These are phyloP conservation scores for Aspergillus brasiliensis DNA, from an alignment of 2,329 filamentous ascomycete species.

Conservation along the genomic window DNA sequence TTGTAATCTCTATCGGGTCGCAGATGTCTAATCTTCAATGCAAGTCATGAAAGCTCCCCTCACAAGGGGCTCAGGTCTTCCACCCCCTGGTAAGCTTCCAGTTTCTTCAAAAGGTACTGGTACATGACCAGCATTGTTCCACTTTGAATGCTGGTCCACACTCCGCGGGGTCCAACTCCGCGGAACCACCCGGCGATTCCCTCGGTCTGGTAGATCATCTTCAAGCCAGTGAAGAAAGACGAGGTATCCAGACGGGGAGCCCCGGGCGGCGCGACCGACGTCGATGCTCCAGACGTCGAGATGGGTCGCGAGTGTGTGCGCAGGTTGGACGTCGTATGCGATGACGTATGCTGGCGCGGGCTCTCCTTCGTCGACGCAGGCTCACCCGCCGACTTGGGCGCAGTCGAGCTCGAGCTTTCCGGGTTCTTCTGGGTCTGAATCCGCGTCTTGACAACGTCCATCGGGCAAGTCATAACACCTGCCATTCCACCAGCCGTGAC, in stretches of 20 bases:
- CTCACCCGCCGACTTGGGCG: slow-evolving; percentile 33
- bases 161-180: slow-evolving; percentile 85
- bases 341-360: slow-evolving; percentile 29
- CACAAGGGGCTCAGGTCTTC: slow-evolving; percentile 26
- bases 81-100: slow-evolving; percentile 59
- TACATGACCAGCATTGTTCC: slow-evolving; percentile 96
- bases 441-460: slow-evolving; percentile 96
- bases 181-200: slow-evolving; percentile 89
- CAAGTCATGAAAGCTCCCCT: background rate
- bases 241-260: slow-evolving; percentile 83
- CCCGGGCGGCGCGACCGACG: slow-evolving; percentile 75
- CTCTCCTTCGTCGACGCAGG: slow-evolving; percentile 32
- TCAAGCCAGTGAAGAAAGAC: slow-evolving; percentile 80
- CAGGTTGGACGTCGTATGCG: slow-evolving; percentile 32
- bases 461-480: slow-evolving; percentile 89
- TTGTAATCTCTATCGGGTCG: background rate
- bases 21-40: background rate
- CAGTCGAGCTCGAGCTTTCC: slow-evolving; percentile 29
- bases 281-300: slow-evolving; percentile 86
- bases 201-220: slow-evolving; percentile 86
- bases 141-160: slow-evolving; percentile 98
- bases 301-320: slow-evolving; percentile 69
- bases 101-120: slow-evolving; percentile 77
- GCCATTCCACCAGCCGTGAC: slow-evolving; percentile 89
- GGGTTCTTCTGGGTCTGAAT: slow-evolving; percentile 87